A percentile compares a stretch with the other conserved stretches of the same genome.
phyloP scores from a whole-genome alignment of 176 grass and related monocot species.

The Pontederia crassipes region DNA sequence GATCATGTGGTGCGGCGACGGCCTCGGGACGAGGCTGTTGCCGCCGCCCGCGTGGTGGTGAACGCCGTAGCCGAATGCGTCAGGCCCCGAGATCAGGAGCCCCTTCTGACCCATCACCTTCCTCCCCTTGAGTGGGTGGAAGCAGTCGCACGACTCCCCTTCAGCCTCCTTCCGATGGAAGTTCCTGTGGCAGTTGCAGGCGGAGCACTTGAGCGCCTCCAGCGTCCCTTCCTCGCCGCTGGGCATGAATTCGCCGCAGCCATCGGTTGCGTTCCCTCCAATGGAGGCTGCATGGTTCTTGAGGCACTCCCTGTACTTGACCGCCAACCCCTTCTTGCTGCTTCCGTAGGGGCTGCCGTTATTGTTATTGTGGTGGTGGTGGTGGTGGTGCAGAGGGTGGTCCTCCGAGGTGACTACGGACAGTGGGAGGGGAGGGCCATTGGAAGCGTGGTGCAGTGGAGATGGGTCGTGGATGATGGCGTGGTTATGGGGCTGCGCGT shows the following conservation, averaged over 20 bases:
- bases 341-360: slow-evolving; percentile 14
- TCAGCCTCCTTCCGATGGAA: slow-evolving; percentile 80
- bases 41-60: slow-evolving; percentile 8
- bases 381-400: neutral
- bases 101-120: slow-evolving; percentile 14
- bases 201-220: slow-evolving; percentile 65
- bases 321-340: slow-evolving; percentile 5
- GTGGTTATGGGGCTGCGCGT: slow-evolving; percentile 29
- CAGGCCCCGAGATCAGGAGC: slow-evolving; percentile 11
- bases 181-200: slow-evolving; percentile 80
- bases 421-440: slow-evolving; percentile 3
- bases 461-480: slow-evolving; percentile 41
- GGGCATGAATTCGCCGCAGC: slow-evolving; percentile 89
- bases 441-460: slow-evolving; percentile 19
- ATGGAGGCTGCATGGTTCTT: slow-evolving; percentile 92
- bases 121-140: slow-evolving; percentile 19
- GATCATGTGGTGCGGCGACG: slow-evolving; percentile 34
- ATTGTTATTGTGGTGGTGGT: slow-evolving; percentile 12
- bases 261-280: slow-evolving; percentile 76
- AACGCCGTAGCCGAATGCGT: slow-evolving; percentile 23
- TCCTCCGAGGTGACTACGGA: neutral
- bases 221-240: slow-evolving; percentile 52
- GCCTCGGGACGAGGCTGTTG: slow-evolving; percentile 31
- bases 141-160: slow-evolving; percentile 15
- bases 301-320: slow-evolving; percentile 85